Base-by-base conservation (phyloP, 768 basidiomycete genomes). In the Clathrus columnatus region DNA sequence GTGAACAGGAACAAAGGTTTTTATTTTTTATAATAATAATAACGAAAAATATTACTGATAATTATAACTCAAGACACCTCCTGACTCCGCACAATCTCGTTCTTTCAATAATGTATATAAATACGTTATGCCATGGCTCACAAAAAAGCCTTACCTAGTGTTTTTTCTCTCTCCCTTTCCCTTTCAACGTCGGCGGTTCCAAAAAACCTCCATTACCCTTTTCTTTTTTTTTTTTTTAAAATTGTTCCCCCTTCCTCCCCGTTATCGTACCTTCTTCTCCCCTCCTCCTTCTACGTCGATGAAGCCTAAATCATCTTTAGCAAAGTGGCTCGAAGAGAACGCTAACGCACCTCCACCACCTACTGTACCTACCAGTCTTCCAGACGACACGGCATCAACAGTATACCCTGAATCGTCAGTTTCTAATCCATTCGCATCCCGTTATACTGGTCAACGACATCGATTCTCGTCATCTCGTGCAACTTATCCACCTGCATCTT, bases 321-420 rank as follows among this genome's bases (percentile, higher is more conserved):
- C 44, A 18, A 55, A 46, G 24, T 55, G 54, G 54, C 26, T 55
- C 5, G 45, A 48, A 42, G 54, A 55, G 18, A 47, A 55, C 24
- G 54, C 44, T 16, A 32, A 55, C 20, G 45, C 54, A 2, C 54
- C 54, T 21, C 54, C 54, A 14, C 54, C 54, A 23, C 54, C 54
- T 27, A 16, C 30, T 14, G 48, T 30, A 7, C 54, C 54, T 28
- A 29, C 54, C 18, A 47, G 54, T 27, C 54, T 55, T 20, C 54
- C 54, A 4, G 54, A 55, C 24, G 54, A 55, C 24, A 17, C 45
- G 16, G 54, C 36, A 10, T 55, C 54, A 20, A 55, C 54, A 1
- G 54, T 55, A 47, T 55, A 55, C 29, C 54, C 54, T 32, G 54
- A 55, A 48, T 55, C 54, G 18, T 55, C 54, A 7, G 54, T 55